Evolutionary conservation across 2,329 filamentous ascomycete genomes (phyloP).

Genomic region (Talaromyces sp.): DNA sequence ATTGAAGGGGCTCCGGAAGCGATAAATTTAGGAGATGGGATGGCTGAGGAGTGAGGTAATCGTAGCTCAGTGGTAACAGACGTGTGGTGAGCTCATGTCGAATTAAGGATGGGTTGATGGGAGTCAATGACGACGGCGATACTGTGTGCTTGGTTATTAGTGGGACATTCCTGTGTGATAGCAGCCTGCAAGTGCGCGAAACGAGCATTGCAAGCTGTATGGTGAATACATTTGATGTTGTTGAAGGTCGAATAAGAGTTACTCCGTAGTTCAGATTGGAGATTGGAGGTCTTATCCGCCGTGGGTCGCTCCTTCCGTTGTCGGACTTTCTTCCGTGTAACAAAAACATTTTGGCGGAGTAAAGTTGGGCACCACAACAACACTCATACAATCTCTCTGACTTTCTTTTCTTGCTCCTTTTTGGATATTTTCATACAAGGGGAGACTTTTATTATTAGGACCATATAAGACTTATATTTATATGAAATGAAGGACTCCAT

Average conservation of each 20-base stretch:
- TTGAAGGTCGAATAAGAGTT: too few relatives aligned
- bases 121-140: constrained; percentile 26
- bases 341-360: constrained; percentile 4
- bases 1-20: constrained; percentile 57
- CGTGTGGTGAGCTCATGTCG: constrained; percentile 50
- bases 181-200: constrained; percentile 6
- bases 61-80: constrained; percentile 51
- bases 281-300: neutral
- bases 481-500: constrained; percentile 27
- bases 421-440: neutral
- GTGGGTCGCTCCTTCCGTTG: neutral
- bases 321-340: neutral
- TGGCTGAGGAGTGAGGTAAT: constrained; percentile 60
- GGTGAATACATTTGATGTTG: neutral
- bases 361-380: neutral
- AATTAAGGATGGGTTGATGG: constrained; percentile 38
- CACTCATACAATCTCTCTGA: neutral
- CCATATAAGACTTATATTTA: neutral
- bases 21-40: constrained; percentile 66
- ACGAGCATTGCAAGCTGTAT: constrained; percentile 18
- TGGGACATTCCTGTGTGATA: neutral
- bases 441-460: neutral
- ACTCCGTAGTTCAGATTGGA: neutral
- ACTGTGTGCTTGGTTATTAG: constrained; percentile 7
- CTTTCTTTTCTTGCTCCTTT: neutral